Percentiles rank a stretch among this genome's conserved stretches.
Conservation (phyloP, 1,284 basidiomycete genomes). For the Malassezia arunalokei region DNA sequence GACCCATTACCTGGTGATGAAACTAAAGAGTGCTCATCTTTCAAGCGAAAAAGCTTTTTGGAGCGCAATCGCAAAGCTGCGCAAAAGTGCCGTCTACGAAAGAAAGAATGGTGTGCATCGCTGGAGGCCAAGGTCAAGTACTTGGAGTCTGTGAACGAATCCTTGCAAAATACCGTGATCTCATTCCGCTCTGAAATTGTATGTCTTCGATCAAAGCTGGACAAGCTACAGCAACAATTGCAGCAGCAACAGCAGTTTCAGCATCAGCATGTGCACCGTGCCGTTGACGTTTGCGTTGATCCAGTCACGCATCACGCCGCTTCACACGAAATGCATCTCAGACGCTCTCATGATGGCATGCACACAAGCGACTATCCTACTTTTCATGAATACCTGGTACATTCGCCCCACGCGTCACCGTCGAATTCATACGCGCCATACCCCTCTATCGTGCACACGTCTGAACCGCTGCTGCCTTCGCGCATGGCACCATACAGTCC, state of each 20-base stretch:
- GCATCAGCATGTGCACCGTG: not conserved
- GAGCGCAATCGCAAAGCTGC: conserved; percentile 55
- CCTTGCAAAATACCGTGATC: conserved; percentile 55
- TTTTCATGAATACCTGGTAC: too few relatives aligned
- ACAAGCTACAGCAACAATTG: too few relatives aligned
- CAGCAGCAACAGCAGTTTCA: conserved; percentile 15
- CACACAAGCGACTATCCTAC: too few relatives aligned
- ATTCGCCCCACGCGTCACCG: too few relatives aligned
- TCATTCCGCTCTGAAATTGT: conserved; percentile 51
- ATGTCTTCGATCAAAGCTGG: conserved; percentile 36
- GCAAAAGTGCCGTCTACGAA: conserved; percentile 93
- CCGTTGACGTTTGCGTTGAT: not conserved
- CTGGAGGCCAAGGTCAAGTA: conserved; percentile 87
- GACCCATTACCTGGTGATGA: not conserved
- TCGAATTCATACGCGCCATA: too few relatives aligned
- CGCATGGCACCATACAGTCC: too few relatives aligned
- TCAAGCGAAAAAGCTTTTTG: conserved; percentile 40
- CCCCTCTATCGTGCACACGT: too few relatives aligned
- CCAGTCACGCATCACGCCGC: not conserved
- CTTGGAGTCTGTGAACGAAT: conserved; percentile 80
- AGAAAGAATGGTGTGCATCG: conserved; percentile 90
- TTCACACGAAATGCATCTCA: too few relatives aligned
- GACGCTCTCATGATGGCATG: too few relatives aligned
- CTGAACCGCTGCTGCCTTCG: too few relatives aligned
- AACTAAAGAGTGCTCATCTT: not conserved